phyloP scores from a whole-genome alignment of 176 grass and related monocot species.

The Rhynchospora tenuis region DNA sequence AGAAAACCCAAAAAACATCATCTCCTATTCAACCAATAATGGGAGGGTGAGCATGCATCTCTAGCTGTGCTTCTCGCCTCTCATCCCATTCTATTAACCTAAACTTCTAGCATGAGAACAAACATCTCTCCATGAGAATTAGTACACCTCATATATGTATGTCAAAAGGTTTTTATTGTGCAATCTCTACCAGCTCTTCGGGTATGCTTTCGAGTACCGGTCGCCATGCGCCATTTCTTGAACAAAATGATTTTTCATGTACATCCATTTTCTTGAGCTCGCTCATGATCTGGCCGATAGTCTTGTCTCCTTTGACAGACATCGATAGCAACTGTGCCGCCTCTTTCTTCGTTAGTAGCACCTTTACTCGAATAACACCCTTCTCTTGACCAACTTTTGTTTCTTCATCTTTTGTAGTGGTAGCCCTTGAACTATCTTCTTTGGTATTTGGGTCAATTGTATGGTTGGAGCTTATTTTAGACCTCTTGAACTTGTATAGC shows the following conservation, averaged over 20 bases:
- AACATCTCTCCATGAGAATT: neutral
- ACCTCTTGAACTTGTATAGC: slow-evolving; percentile 35
- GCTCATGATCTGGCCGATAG: slow-evolving; percentile 48
- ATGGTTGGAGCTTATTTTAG: neutral
- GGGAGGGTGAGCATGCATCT: slow-evolving; percentile 1
- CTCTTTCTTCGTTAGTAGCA: slow-evolving; percentile 71
- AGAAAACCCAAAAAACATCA: slow-evolving; percentile 12
- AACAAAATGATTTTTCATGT: slow-evolving; percentile 23
- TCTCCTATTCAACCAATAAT: slow-evolving; percentile 6
- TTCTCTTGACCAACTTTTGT: slow-evolving; percentile 2
- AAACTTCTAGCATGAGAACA: neutral
- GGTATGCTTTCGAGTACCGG: slow-evolving; percentile 69
- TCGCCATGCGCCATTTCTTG: slow-evolving; percentile 31
- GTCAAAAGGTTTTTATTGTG: neutral
- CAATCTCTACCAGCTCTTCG: slow-evolving; percentile 39
- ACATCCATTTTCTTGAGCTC: slow-evolving; percentile 61
- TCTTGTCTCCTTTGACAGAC: slow-evolving; percentile 43
- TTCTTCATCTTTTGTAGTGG: neutral
- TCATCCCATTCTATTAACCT: neutral
- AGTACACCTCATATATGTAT: neutral
- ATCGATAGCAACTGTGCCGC: slow-evolving; percentile 62
- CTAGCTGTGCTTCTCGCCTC: slow-evolving; percentile 5
- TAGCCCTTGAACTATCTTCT: neutral
- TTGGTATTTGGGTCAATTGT: neutral
- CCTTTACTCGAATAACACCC: slow-evolving; percentile 59